Base-by-base conservation (phyloP, 2,329 filamentous ascomycete genomes). In the Arthrinium phaeospermum region DNA sequence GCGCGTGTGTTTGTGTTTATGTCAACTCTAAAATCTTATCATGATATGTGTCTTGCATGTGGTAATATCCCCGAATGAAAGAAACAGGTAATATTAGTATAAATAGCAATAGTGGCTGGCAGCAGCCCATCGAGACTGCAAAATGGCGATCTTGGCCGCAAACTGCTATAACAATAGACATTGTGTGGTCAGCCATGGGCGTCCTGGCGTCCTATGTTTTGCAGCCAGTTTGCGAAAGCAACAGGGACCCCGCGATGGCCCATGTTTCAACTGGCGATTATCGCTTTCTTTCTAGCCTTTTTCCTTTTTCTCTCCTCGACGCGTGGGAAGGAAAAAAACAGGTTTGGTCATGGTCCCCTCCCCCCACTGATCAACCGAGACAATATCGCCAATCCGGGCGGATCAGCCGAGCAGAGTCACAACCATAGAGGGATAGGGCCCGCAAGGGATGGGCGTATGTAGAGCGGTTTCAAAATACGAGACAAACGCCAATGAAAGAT, bases 371-470 rank as follows among this genome's bases (percentile, higher is more conserved):
- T 64, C 14, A 64, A 41, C 34, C 57, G 34, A 64, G 57, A 64
- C 57, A 41, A 64, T 64, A 64, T 41, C 34, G 57, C 19, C 57
- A 64, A 64, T 41, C 57, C 57, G 57, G 57, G 57, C 57, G 34
- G 57, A 64, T 64, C 57, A 64, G 8, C 57, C 57, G 57, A 64
- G 30, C 4, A 64, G 34, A 41, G 57, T 41, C 34, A 34, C 22
- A 64, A 41, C 57, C 57, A 19, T 24, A n/a, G 53, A 61, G 53
- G 51, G 24, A 34, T 41, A 41, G 19, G 34, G 57, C 57, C 57
- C 57, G 57, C 57, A 64, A 41, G 57, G 57, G 57, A 64, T 22
- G 22, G 10, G 41, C 0, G 16, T 37, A 61, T 41, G 19, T 41
- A 64, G 7, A 30, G 57, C 57, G 8, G 53, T 61, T 37, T 61